Evolutionary conservation across 352 stramenopile species (phyloP), one percentile per base, ranked within the genome.

Genomic region (Globisporangium emineosum): DNA sequence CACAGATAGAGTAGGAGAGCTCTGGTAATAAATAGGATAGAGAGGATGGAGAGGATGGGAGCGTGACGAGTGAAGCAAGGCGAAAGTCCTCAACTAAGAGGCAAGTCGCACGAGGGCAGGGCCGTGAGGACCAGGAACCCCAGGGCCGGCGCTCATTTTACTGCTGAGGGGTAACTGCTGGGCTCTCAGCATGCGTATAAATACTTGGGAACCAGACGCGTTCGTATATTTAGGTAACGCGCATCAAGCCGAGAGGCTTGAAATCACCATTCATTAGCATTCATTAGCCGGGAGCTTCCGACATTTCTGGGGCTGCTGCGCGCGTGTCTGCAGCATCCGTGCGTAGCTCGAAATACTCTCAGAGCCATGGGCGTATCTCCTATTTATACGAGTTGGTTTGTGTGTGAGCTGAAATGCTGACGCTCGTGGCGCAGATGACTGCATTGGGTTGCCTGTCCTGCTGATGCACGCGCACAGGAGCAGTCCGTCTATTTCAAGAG

Each of bases 51-150:
- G 21, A 23, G 35, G 40, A 21, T 33, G 49, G 27, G 19, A 32
- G 19, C 19, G 13, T 5, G 49, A 59, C 17, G 59, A 43, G 59
- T 21, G 59, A 59, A 33, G 59, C 33, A 59, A 49, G 35, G 51
- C 35, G 59, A 54, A 65, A 65, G 49, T 65, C 59, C 49, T 57
- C 59, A 45, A 59, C 59, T 65, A 58, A 30, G 23, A 47, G n/a
- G 33, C 32, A 23, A 49, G 54, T 9, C 54, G 17, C 32, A 0
- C 13, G 19, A 10, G 9, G 10, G 7, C 25, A 23, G 8, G 47
- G 5, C 2, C 49, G 5, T 13, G 8, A 17, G 12, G n/a, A n/a
- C n/a, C 23, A 32, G 6, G 32, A 25, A n/a, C 23, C 47, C 10
- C 12, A 57, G 27, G 19, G 7, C 2, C 19, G 25, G 42, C 42